Percentiles rank a stretch among this genome's conserved stretches.
phyloP scores from a whole-genome alignment of 2,329 filamentous ascomycete genomes.

The Cladosporium cucumerinum region DNA sequence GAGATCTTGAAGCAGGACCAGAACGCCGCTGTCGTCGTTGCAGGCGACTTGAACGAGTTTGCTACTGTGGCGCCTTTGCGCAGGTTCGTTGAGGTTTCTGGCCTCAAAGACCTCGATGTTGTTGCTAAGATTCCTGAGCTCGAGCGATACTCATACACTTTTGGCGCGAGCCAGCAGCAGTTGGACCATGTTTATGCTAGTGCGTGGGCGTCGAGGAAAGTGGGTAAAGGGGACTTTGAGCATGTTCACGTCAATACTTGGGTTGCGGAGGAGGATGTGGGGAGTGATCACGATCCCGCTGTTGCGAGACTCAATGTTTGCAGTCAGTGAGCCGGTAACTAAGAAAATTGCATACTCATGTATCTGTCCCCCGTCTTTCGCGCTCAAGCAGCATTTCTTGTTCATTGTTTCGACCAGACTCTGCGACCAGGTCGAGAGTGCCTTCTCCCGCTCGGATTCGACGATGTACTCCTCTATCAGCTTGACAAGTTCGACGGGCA shows the following conservation, averaged over 20 bases:
- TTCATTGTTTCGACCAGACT: too few relatives aligned
- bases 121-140: slow-evolving; percentile 49
- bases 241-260: slow-evolving; percentile 71
- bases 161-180: slow-evolving; percentile 66
- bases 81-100: slow-evolving; percentile 52
- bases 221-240: slow-evolving; percentile 50
- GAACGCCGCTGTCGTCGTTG: slow-evolving; percentile 56
- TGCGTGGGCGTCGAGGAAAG: slow-evolving; percentile 44
- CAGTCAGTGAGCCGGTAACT: background rate
- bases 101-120: slow-evolving; percentile 61
- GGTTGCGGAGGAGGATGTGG: slow-evolving; percentile 54
- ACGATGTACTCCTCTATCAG: background rate
- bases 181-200: slow-evolving; percentile 70
- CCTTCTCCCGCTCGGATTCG: background rate
- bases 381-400: too few relatives aligned
- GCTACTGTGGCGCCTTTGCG: slow-evolving; percentile 58
- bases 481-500: slow-evolving; percentile 10
- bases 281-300: slow-evolving; percentile 68
- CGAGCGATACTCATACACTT: slow-evolving; percentile 70
- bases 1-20: slow-evolving; percentile 56
- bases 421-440: too few relatives aligned
- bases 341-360: too few relatives aligned
- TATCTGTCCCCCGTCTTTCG: too few relatives aligned
- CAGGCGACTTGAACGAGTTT: slow-evolving; percentile 74
- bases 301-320: slow-evolving; percentile 64